A percentile compares a stretch with the other conserved stretches of the same genome.
Conservation (phyloP, 805 yeast species). For the Jamesozyma gamospora region DNA sequence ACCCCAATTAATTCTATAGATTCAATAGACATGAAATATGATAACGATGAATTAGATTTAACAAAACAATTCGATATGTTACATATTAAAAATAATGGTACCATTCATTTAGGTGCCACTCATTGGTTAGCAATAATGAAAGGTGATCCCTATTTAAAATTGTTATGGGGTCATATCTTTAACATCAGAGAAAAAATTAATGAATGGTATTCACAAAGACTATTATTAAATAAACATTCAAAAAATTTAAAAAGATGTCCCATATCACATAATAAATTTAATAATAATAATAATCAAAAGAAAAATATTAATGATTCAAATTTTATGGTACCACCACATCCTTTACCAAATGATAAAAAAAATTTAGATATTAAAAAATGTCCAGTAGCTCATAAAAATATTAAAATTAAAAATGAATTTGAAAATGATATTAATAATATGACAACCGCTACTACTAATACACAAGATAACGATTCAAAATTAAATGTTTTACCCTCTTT, state of each 20-base stretch:
- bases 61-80: constrained; percentile 37
- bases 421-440: background rate
- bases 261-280: constrained; percentile 9
- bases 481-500: constrained; percentile 15
- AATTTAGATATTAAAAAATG: constrained; percentile 7
- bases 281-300: background rate
- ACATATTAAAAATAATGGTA: constrained; percentile 35
- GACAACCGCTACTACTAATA: too few relatives aligned
- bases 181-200: constrained; percentile 32
- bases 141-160: constrained; percentile 47
- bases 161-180: constrained; percentile 43
- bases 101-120: constrained; percentile 40
- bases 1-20: background rate
- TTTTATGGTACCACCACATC: constrained; percentile 2
- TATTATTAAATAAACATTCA: constrained; percentile 6
- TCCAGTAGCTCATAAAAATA: constrained; percentile 13
- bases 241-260: constrained; percentile 10
- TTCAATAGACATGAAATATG: constrained; percentile 14
- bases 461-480: background rate
- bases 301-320: background rate
- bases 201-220: constrained; percentile 27
- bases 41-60: constrained; percentile 30
- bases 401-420: background rate
- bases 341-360: constrained; percentile 2
- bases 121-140: constrained; percentile 52